phyloP scores from a whole-genome alignment of 352 stramenopile species.

The Phytophthora europaea region DNA sequence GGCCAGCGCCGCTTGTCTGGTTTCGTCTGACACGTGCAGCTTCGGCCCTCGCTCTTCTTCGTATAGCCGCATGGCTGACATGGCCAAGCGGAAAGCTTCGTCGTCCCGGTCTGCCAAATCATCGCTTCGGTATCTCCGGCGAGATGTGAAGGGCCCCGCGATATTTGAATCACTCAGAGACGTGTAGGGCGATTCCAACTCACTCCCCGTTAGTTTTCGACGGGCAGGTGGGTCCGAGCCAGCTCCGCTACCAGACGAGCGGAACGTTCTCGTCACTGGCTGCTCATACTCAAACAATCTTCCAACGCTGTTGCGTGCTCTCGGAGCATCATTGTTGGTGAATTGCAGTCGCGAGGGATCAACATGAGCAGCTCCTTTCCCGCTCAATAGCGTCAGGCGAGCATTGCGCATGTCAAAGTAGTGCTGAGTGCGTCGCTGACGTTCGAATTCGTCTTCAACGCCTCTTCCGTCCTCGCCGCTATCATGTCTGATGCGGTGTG shows the following conservation, averaged over 20 bases:
- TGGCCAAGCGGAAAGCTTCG: constrained; percentile 72
- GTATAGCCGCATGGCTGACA: constrained; percentile 84
- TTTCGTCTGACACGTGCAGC: constrained; percentile 64
- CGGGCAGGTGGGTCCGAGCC: constrained; percentile 21
- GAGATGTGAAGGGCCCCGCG: constrained; percentile 26
- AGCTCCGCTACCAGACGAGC: constrained; percentile 15
- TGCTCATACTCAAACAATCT: constrained; percentile 24
- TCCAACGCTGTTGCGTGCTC: constrained; percentile 12
- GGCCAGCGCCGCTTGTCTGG: constrained; percentile 59
- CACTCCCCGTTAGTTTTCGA: constrained; percentile 1
- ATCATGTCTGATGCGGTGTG: constrained; percentile 11
- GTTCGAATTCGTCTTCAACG: constrained; percentile 14
- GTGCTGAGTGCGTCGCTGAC: constrained; percentile 34
- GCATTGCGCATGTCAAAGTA: constrained; percentile 46
- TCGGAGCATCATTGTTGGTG: not conserved
- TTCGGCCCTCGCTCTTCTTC: constrained; percentile 66
- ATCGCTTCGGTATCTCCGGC: constrained; percentile 28
- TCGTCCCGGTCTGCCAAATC: constrained; percentile 37
- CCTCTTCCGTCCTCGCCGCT: constrained; percentile 19
- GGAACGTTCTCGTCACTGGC: constrained; percentile 9
- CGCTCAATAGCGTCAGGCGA: constrained; percentile 31
- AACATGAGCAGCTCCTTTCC: constrained; percentile 1
- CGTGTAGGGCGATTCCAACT: constrained; percentile 35
- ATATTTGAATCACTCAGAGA: constrained; percentile 35
- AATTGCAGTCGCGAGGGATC: not conserved